Percentiles rank a stretch among this genome's conserved stretches.
Evolutionary conservation across 176 grass and related monocot species (phyloP).

Genomic region (Stipa capillata): DNA sequence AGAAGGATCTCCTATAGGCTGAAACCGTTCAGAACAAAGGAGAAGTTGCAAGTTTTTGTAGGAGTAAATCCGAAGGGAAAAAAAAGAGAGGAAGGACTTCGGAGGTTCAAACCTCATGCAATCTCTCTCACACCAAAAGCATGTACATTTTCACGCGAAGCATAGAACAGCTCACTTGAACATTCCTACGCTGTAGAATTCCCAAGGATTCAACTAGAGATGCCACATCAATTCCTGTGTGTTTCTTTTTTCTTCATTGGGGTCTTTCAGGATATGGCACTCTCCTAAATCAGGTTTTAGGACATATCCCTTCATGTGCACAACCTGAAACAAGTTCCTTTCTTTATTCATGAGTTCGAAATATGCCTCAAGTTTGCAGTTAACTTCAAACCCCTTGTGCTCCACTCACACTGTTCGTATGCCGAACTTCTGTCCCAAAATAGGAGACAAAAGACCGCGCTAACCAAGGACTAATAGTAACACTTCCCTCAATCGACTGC

Average conservation of each 20-base stretch:
- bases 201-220: no score
- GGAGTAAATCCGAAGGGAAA: neutral
- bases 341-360: no score
- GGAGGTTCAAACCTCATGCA: neutral
- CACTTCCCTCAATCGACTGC: neutral
- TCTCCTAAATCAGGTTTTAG: no score
- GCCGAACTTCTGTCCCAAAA: neutral
- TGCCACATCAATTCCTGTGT: no score
- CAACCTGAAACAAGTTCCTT: no score
- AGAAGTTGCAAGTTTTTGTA: neutral
- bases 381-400: neutral
- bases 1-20: neutral
- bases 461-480: neutral
- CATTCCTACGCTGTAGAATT: no score
- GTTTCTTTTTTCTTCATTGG: no score
- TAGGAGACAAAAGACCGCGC: neutral
- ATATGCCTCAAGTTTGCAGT: neutral
- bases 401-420: neutral
- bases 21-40: neutral
- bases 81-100: neutral
- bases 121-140: neutral
- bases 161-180: no score
- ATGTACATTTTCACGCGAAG: no score
- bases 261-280: no score
- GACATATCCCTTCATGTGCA: no score